Conservation (phyloP, 140 eudicot species). For the Senecio squalidus region DNA sequence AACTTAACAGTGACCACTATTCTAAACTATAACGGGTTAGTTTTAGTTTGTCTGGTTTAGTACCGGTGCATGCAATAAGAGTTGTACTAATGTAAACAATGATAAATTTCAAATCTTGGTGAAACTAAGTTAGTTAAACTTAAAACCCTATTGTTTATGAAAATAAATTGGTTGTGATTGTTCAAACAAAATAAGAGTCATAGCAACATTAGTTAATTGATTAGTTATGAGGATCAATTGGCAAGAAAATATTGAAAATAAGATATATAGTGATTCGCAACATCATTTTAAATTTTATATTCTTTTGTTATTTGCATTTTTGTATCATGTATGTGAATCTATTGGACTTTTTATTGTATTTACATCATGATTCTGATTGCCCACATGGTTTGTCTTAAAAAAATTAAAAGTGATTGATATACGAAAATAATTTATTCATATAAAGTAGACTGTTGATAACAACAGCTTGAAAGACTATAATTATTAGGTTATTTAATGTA, state of each 20-base stretch:
- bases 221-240: conserved; percentile 1
- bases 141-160: background rate
- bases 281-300: background rate
- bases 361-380: conserved; percentile 10
- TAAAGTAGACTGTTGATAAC: too few species aligned
- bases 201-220: conserved; percentile 8
- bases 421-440: too few species aligned
- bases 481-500: too few species aligned
- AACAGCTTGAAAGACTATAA: too few species aligned
- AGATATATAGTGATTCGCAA: conserved; percentile 12
- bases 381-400: conserved; percentile 14
- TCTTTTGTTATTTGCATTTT: conserved; percentile 13
- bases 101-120: too few species aligned
- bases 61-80: too few species aligned
- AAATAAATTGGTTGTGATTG: background rate
- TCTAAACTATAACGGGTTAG: too few species aligned
- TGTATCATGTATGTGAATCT: conserved; percentile 24
- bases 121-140: too few species aligned
- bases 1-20: too few species aligned
- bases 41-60: too few species aligned
- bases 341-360: background rate
- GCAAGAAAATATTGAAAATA: background rate
- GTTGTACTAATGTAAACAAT: too few species aligned
- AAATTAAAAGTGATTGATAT: too few species aligned
- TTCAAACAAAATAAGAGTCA: background rate